A percentile compares a stretch with the other conserved stretches of the same genome.
Evolutionary conservation across 768 basidiomycete genomes (phyloP).

Genomic region (Hypholoma fasciculare): DNA sequence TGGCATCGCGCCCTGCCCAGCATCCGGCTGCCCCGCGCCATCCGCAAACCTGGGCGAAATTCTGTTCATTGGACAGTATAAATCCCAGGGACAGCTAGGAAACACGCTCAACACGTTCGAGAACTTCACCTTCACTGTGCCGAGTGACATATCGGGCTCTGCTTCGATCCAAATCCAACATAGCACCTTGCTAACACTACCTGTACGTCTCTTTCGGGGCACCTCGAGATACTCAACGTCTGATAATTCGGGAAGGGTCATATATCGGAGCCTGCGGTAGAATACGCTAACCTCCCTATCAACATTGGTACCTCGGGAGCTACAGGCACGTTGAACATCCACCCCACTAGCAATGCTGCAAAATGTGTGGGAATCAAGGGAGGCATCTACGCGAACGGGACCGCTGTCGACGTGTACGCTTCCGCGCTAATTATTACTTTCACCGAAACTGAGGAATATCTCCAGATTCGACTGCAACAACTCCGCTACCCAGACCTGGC

Average conservation of each 20-base stretch:
- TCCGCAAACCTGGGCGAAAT: too few species aligned
- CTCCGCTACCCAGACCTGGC: constrained; percentile 6
- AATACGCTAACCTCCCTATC: background rate
- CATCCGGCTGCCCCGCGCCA: too few species aligned
- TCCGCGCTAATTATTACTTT: background rate
- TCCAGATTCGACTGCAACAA: constrained; percentile 7
- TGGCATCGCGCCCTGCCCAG: too few species aligned
- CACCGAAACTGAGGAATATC: background rate
- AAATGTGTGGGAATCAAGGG: constrained; percentile 7
- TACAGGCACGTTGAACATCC: background rate
- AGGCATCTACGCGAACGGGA: constrained; percentile 2
- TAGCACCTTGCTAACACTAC: background rate
- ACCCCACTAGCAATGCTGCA: background rate
- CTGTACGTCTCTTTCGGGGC: background rate
- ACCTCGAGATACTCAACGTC: background rate
- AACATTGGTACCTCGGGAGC: background rate
- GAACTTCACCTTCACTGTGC: constrained; percentile 1
- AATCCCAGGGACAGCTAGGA: too few species aligned
- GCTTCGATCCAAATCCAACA: constrained; percentile 7
- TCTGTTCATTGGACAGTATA: too few species aligned
- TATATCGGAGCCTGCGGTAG: background rate
- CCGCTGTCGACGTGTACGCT: constrained; percentile 1
- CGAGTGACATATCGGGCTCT: background rate
- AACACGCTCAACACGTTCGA: background rate
- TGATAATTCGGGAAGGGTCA: background rate